phyloP scores from a whole-genome alignment of 495 filamentous ascomycete species.

The Articulospora tetracladia region DNA sequence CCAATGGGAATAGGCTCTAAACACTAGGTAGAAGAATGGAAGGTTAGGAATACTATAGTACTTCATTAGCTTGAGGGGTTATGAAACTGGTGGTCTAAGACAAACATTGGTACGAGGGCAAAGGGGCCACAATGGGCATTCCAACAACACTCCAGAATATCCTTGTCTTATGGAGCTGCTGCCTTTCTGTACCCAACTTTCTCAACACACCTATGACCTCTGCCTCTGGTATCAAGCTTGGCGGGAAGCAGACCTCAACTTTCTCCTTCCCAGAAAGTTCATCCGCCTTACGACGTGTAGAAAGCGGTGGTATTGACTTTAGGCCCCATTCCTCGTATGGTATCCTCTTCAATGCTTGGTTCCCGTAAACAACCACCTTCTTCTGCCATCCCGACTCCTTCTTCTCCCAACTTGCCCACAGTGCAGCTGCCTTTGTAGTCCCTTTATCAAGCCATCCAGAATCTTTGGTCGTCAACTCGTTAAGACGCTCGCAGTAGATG shows the following conservation, averaged over 20 bases:
- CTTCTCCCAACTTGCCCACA: slow-evolving; percentile 86
- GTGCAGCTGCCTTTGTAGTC: slow-evolving; percentile 62
- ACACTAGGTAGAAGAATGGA: slow-evolving; percentile 95
- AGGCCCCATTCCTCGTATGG: slow-evolving; percentile 97
- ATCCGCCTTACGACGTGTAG: slow-evolving; percentile 55
- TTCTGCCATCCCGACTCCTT: slow-evolving; percentile 84
- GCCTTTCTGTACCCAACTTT: slow-evolving; percentile 70
- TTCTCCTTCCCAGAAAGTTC: slow-evolving; percentile 60
- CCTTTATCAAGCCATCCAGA: slow-evolving; percentile 57
- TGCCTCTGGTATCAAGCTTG: slow-evolving; percentile 58
- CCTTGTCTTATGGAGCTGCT: slow-evolving; percentile 68
- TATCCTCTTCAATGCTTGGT: slow-evolving; percentile 77
- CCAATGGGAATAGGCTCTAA: slow-evolving; percentile 69
- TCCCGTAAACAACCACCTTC: slow-evolving; percentile 78
- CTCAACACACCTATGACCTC: slow-evolving; percentile 57
- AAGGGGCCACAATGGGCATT: slow-evolving; percentile 85
- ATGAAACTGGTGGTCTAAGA: slow-evolving; percentile 1
- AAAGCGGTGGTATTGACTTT: slow-evolving; percentile 88
- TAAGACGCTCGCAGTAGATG: slow-evolving; percentile 82
- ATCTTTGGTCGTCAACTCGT: slow-evolving; percentile 40
- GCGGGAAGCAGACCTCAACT: slow-evolving; percentile 76
- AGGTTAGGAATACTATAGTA: slow-evolving; percentile 83
- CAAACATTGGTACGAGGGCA: slow-evolving; percentile 81
- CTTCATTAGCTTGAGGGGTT: not conserved
- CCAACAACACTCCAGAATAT: slow-evolving; percentile 76